A percentile compares a stretch with the other conserved stretches of the same genome.
Conservation (phyloP, 371 early-diverging fungal species). For the Mortierella sp. region DNA sequence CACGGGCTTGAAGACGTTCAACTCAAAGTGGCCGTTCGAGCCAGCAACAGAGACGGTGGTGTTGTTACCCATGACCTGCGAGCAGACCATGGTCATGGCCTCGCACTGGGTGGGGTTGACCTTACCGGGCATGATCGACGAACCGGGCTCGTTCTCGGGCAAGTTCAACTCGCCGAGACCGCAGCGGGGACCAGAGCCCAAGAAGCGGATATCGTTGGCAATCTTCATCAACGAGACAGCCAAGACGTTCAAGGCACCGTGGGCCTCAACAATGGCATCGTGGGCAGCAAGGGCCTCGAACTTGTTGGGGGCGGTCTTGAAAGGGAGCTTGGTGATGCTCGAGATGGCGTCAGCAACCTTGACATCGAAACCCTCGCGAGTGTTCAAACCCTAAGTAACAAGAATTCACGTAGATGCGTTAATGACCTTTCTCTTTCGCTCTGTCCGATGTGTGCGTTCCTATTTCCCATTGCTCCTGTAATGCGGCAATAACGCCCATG, state of each 20-base stretch:
- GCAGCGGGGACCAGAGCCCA: conserved; percentile 96
- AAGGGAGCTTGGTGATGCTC: conserved; percentile 81
- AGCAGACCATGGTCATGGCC: conserved; percentile 98
- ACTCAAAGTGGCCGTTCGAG: conserved; percentile 96
- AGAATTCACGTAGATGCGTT: not conserved
- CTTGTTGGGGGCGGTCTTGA: conserved; percentile 97
- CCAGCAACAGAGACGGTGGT: conserved; percentile 92
- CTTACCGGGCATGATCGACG: conserved; percentile 99
- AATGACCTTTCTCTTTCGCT: not conserved
- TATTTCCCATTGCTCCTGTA: not conserved
- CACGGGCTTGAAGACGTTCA: conserved; percentile 98
- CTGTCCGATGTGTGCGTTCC: not conserved
- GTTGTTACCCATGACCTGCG: conserved; percentile 98
- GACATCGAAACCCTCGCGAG: conserved; percentile 89
- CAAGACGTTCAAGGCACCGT: conserved; percentile 92
- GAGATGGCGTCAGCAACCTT: conserved; percentile 88
- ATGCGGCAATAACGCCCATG: not conserved
- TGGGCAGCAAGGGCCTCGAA: conserved; percentile 98
- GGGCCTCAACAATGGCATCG: conserved; percentile 95
- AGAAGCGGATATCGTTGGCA: conserved; percentile 94
- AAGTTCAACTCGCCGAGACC: conserved; percentile 94
- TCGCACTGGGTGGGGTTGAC: conserved; percentile 98
- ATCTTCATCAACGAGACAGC: conserved; percentile 97
- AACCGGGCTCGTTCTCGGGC: conserved; percentile 98
- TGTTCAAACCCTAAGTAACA: conserved; percentile 81